Evolutionary conservation across 345 rosid genomes (phyloP).

Genomic region (Lepidium aucheri): DNA sequence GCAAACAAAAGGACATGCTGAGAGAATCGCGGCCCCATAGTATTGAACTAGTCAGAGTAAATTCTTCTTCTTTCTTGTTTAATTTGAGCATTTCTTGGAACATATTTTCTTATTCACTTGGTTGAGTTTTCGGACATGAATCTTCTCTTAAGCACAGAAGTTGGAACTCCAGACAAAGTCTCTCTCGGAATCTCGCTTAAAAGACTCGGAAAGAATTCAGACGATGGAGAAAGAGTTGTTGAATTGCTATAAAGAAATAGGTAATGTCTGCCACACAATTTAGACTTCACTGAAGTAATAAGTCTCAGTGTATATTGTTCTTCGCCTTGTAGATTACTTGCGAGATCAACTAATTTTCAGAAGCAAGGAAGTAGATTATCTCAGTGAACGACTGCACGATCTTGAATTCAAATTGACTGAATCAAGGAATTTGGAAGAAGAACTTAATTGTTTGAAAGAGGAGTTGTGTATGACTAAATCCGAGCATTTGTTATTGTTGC

Average conservation of each 20-base stretch:
- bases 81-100: conserved; percentile 32
- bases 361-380: conserved; percentile 44
- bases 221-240: conserved; percentile 63
- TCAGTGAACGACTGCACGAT: conserved; percentile 43
- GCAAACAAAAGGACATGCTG: conserved; percentile 65
- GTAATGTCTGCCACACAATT: conserved; percentile 35
- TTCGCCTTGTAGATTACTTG: conserved; percentile 49
- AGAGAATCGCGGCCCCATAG: conserved; percentile 62
- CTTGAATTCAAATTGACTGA: conserved; percentile 59
- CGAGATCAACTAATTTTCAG: conserved; percentile 68
- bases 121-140: conserved; percentile 4
- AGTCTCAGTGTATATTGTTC: background rate
- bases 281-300: conserved; percentile 13
- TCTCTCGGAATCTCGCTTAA: conserved; percentile 45
- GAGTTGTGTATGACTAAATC: conserved; percentile 47
- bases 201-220: conserved; percentile 48
- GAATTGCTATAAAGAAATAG: conserved; percentile 81
- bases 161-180: conserved; percentile 54
- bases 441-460: conserved; percentile 36
- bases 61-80: conserved; percentile 17
- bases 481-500: conserved; percentile 36
- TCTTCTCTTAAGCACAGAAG: conserved; percentile 34
- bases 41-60: conserved; percentile 69
- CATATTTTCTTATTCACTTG: background rate
- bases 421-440: conserved; percentile 39